A percentile compares a stretch with the other conserved stretches of the same genome.
Evolutionary conservation across 352 stramenopile genomes (phyloP).

Genomic region (Globisporangium uncinulatum): DNA sequence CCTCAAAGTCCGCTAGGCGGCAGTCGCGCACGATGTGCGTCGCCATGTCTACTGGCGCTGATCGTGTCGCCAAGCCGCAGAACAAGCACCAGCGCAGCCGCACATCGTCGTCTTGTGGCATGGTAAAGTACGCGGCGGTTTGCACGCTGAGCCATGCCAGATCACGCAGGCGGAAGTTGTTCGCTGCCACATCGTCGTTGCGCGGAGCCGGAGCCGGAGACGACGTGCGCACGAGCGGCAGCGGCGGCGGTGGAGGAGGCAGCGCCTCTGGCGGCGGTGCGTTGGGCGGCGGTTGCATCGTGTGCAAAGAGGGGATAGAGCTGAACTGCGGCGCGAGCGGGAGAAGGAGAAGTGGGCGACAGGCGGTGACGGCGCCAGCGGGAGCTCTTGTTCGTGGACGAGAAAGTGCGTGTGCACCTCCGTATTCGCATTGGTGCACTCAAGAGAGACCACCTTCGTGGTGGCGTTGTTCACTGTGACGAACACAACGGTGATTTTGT

Average conservation of each 20-base stretch:
- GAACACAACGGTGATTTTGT: too few species aligned
- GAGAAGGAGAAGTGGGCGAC: neutral
- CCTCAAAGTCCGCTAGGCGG: constrained; percentile 7
- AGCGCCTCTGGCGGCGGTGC: neutral
- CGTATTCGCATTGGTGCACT: too few species aligned
- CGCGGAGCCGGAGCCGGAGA: neutral
- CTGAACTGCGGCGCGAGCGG: neutral
- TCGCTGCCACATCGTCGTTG: neutral
- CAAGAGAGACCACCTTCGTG: too few species aligned
- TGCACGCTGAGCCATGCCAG: constrained; percentile 2
- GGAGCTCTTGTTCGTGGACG: neutral
- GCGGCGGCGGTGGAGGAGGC: neutral
- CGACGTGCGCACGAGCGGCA: neutral
- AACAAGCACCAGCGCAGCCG: constrained; percentile 12
- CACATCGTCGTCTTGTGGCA: constrained; percentile 1
- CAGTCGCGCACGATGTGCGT: constrained; percentile 9
- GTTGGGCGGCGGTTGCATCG: neutral
- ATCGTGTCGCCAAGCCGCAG: constrained; percentile 3
- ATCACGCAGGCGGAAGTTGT: neutral
- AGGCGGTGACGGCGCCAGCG: neutral
- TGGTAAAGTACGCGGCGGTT: constrained; percentile 11
- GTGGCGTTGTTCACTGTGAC: too few species aligned
- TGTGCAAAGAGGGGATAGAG: neutral
- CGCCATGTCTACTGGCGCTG: constrained; percentile 11
- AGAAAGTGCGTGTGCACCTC: neutral